Base-by-base conservation (phyloP, 345 rosid genomes). In the Salix arbutifolia region DNA sequence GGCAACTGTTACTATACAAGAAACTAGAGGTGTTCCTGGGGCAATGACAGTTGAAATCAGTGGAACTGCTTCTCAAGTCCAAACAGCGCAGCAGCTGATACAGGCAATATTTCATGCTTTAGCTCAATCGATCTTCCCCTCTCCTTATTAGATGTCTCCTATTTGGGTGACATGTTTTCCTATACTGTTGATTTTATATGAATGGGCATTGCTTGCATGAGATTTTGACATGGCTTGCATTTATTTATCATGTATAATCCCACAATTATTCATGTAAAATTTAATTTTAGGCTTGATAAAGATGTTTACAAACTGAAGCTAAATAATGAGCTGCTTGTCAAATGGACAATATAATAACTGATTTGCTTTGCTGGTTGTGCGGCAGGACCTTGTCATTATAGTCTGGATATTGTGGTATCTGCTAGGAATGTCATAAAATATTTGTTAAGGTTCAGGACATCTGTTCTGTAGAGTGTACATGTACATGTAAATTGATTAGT, bases 41-140 rank as follows among this genome's bases (percentile, higher is more conserved):
- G 99, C 94, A 83, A 96, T 96, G 99, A 96, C 98, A 0, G 97
- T 96, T 40, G 99, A 96, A 83, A 93, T 96, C 77, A 96, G 99
- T 77, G 99, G 98, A 80, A 86, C 96, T 82, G 96, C 94, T 76
- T 89, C 92, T 19, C 94, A 94, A 86, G 99, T 91, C 68, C 99
- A 96, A 88, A 88, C 93, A n/a, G 98, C 99, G 72, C 92, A 91
- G 91, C 99, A 96, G 82, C 86, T 94, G 65, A 90, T 96, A 83
- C 96, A 91, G 97, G 99, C 83, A 87, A 76, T 72, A n/a, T 74
- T n/a, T 58, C 53, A 69, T 28, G 19, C 68, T 60, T 52, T 44
- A 67, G 58, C 23, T 23, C 9, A 38, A 44, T 38, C 70, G 14
- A 19, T 48, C 8, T 56, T 37, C 7, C 26, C 53, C 69, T 25